phyloP scores from a whole-genome alignment of 331 rosid species.

The Dryas integrifolia region DNA sequence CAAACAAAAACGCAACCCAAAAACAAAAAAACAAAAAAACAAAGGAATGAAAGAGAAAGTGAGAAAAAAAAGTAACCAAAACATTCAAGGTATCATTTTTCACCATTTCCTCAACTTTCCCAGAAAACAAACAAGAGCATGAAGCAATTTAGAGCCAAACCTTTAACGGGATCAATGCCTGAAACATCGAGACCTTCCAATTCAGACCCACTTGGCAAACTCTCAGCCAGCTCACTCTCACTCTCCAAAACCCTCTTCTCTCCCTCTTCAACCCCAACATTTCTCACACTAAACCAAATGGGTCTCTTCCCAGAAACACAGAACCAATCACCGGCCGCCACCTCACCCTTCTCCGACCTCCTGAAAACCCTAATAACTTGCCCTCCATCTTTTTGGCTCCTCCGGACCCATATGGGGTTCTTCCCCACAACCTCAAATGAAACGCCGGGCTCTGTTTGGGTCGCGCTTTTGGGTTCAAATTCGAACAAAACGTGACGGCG shows the following conservation, averaged over 20 bases:
- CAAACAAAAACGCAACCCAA: neutral
- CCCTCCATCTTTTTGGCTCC: slow-evolving; percentile 26
- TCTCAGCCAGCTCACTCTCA: slow-evolving; percentile 25
- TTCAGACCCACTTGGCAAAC: slow-evolving; percentile 27
- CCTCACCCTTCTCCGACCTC: slow-evolving; percentile 54
- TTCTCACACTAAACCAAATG: slow-evolving; percentile 53
- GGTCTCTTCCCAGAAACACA: slow-evolving; percentile 56
- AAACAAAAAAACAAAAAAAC: neutral
- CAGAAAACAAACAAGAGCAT: slow-evolving; percentile 11
- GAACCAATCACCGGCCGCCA: slow-evolving; percentile 62
- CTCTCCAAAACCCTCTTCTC: slow-evolving; percentile 11
- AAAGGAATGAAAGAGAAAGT: too few relatives aligned
- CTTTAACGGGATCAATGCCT: slow-evolving; percentile 71
- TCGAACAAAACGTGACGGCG: slow-evolving; percentile 60
- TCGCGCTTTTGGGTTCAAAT: slow-evolving; percentile 7
- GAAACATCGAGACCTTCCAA: slow-evolving; percentile 45
- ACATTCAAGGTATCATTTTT: neutral
- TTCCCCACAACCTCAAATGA: slow-evolving; percentile 67
- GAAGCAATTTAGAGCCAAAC: slow-evolving; percentile 29
- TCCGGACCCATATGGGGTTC: slow-evolving; percentile 74
- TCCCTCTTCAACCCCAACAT: slow-evolving; percentile 21
- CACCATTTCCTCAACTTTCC: slow-evolving; percentile 1
- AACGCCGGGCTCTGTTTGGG: slow-evolving; percentile 35
- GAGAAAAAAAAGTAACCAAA: neutral
- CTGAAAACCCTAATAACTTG: slow-evolving; percentile 38